Evolutionary conservation across 2,329 filamentous ascomycete species (phyloP), one percentile per base, ranked within the genome.

Genomic region (Aspergillus niger): DNA sequence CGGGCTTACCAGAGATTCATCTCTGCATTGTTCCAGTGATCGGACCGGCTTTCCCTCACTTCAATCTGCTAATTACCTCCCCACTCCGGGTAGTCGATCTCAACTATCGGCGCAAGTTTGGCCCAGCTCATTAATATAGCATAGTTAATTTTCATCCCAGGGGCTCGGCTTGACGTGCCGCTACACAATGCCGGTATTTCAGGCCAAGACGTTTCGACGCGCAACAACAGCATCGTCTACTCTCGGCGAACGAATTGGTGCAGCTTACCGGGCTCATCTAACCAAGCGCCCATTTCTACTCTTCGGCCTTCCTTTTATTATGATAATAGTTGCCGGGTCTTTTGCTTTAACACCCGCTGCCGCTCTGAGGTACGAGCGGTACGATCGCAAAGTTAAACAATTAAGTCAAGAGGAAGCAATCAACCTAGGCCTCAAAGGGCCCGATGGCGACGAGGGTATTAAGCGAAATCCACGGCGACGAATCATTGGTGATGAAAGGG

Each of bases 311-410:
- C 96, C 95, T 0, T 99, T 99, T 77, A 85, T 99, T 67, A 81
- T 86, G 59, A 89, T 96, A 60, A 97, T 99, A 72, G 86, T 99
- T 26, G 91, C 89, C 1, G 94, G 92, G 0, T 96, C 91, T 3
- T 99, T 99, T 77, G 90, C 96, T 69, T 85, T 99, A 52, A 98
- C 95, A 0, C 95, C 94, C 1, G 95, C 94, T 5, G 94, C 96
- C 22, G 95, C 96, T 13, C 82, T 99, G 52, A 86, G 96, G 60
- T 99, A 98, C 78, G 95, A 99, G 80, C 87, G 91, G 64, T 88
- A 97, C 72, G 95, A 99, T 75, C 87, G 92, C 64, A 94, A 91
- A 79, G 91, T 97, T 61, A 86, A 90, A 70, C 90, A 93, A 79
- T 77, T 98, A 79, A 90, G 86, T 61, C 87, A 90, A 69, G 91